Conservation (phyloP, 1,284 basidiomycete species). For the Trametes pubescens region DNA sequence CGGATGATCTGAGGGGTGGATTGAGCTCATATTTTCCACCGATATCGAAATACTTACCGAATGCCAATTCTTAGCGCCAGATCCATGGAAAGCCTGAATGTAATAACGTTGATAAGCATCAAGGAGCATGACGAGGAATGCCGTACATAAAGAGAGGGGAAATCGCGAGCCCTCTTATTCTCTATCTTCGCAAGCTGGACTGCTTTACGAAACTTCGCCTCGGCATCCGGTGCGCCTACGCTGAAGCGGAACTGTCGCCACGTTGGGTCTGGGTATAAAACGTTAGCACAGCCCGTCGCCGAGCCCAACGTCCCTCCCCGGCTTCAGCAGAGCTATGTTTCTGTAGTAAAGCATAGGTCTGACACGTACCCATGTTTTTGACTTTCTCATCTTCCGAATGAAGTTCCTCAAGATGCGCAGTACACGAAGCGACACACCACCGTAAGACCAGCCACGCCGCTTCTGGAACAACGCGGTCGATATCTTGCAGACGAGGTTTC, state of each 20-base stretch:
- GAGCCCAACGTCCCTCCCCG: no score
- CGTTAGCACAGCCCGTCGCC: no score
- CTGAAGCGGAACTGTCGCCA: constrained; percentile 71
- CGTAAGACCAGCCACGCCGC: constrained; percentile 69
- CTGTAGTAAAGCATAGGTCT: not conserved
- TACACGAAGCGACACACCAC: constrained; percentile 74
- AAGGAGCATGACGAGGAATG: not conserved
- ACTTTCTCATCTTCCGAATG: constrained; percentile 55
- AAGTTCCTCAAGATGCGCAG: constrained; percentile 70
- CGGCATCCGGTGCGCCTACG: constrained; percentile 70
- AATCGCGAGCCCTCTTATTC: constrained; percentile 50
- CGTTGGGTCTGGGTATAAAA: constrained; percentile 43
- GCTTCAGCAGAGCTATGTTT: no score
- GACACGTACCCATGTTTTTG: constrained; percentile 54
- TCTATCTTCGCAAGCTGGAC: constrained; percentile 46
- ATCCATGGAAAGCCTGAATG: constrained; percentile 68
- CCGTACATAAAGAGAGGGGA: constrained; percentile 64
- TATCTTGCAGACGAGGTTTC: constrained; percentile 58
- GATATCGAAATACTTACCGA: constrained; percentile 51
- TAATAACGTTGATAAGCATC: not conserved
- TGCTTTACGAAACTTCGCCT: constrained; percentile 63
- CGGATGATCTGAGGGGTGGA: constrained; percentile 60
- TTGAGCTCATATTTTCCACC: not conserved
- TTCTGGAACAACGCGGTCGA: constrained; percentile 54
- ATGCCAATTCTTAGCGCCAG: constrained; percentile 67